Evolutionary conservation across 2,329 filamentous ascomycete genomes (phyloP).

Genomic region (Colletotrichum sidae): DNA sequence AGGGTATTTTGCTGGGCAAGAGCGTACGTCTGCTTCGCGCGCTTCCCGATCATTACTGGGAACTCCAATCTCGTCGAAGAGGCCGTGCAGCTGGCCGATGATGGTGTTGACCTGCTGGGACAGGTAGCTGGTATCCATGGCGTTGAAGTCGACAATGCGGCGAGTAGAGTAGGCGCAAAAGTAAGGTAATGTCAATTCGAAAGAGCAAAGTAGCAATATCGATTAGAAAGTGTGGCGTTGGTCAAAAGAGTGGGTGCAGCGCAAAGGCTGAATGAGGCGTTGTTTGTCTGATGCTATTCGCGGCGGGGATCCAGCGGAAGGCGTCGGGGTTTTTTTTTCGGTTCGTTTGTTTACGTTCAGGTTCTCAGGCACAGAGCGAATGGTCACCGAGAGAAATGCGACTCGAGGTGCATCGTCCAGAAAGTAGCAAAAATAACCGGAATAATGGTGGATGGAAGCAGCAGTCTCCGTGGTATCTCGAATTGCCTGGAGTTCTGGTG

Average conservation of each 20-base stretch:
- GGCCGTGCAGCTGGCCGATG: conserved; percentile 89
- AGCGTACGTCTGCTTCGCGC: conserved; percentile 85
- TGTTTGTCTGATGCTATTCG: conserved; percentile 35
- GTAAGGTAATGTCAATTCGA: not conserved
- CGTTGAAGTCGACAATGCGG: conserved; percentile 11
- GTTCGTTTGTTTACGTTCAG: conserved; percentile 24
- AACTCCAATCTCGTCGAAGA: conserved; percentile 99
- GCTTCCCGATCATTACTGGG: conserved; percentile 90
- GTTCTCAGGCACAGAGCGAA: conserved; percentile 14
- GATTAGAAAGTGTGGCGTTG: conserved; percentile 1
- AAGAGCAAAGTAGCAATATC: not conserved
- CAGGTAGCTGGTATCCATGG: conserved; percentile 92
- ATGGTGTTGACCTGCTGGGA: conserved; percentile 96
- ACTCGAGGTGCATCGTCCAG: conserved; percentile 30
- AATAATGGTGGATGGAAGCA: not conserved
- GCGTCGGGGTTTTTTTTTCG: conserved; percentile 21
- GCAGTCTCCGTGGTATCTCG: conserved; percentile 33
- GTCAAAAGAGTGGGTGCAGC: conserved; percentile 27
- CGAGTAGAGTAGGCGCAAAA: not conserved
- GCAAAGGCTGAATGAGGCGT: conserved; percentile 23
- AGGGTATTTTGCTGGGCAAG: not conserved
- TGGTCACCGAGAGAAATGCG: conserved; percentile 30
- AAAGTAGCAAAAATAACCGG: conserved; percentile 4
- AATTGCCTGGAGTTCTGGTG: conserved; percentile 12
- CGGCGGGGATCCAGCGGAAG: conserved; percentile 13